phyloP scores from a whole-genome alignment of 2,329 filamentous ascomycete genomes.

The Fusarium austroafricanum region DNA sequence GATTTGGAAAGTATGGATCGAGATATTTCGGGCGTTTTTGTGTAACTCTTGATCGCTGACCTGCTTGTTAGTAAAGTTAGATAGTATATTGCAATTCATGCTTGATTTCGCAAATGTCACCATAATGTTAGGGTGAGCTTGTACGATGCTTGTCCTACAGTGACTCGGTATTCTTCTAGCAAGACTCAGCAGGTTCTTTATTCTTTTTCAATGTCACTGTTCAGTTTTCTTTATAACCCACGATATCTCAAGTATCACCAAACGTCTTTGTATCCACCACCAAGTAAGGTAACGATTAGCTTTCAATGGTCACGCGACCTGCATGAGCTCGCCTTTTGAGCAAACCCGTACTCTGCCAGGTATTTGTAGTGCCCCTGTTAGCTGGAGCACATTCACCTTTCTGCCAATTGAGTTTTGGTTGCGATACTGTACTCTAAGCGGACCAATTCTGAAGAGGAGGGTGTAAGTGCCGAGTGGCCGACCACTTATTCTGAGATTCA shows the following conservation, averaged over 20 bases:
- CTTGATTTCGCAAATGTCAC: not conserved
- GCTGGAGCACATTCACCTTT: too few relatives aligned
- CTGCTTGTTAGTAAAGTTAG: not conserved
- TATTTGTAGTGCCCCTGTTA: too few relatives aligned
- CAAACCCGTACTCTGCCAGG: too few relatives aligned
- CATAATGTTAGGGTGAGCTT: not conserved
- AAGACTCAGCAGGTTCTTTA: not conserved
- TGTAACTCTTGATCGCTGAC: not conserved
- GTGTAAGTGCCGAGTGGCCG: conserved; percentile 42
- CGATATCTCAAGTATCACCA: not conserved
- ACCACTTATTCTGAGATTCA: not conserved
- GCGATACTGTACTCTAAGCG: too few relatives aligned
- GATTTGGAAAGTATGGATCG: not conserved
- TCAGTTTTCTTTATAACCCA: not conserved
- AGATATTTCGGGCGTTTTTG: not conserved
- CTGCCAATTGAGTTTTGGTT: too few relatives aligned
- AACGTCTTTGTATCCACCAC: too few relatives aligned
- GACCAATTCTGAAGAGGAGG: too few relatives aligned
- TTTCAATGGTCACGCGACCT: not conserved
- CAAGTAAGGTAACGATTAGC: not conserved
- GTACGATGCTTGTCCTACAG: rapidly evolving
- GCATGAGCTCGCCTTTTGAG: too few relatives aligned
- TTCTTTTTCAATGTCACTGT: not conserved
- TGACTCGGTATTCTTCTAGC: not conserved
- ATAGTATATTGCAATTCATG: not conserved